Base-by-base conservation (phyloP, 2,329 filamentous ascomycete genomes). In the Pezicula neosporulosa region DNA sequence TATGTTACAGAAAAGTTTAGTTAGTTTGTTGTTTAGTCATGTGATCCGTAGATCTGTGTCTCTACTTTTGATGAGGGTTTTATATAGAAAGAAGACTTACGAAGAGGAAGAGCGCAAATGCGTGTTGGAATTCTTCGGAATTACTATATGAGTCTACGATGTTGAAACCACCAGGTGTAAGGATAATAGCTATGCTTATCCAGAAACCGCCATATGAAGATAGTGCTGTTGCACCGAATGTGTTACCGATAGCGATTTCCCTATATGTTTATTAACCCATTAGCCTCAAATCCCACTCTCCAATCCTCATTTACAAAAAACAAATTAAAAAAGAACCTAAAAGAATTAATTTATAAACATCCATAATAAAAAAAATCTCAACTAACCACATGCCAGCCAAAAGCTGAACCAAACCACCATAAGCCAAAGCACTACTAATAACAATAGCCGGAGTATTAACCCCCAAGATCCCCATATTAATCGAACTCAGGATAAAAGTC, bases 211-310 rank as follows among this genome's bases (percentile, higher is more conserved):
- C 89, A 65, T 89, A 93, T 0, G 88, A 92, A 9, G 87, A 89
- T 51, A 93, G 73, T 18, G 89, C 87, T 21, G 88, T 92, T 48
- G 87, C 89, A 77, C 88, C 88, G 59, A 93, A 92, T 10, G 89
- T 93, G 77, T 93, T 93, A 51, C 88, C 89, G n/a, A 89, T 78
- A 35, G 88, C 87, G 82, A 93, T 89, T 74, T 93, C 89, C 87
- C 87, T 90, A 21, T 21, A 21, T 21, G n/a, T n/a, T n/a, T n/a
- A n/a, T n/a, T n/a, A 5, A 21, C 5, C 21, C 5, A 21, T 21
- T 21, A 21, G 21, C 21, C 5, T 21, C 21, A 21, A 21, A 21
- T 3, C 5, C 21, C 21, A 21, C 3, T 21, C 3, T 21, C 21
- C 5, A 5, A 21, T 21, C 5, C 21, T 5, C 21, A n/a, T n/a